Conservation (phyloP, 768 basidiomycete species). For the Pleurotus citrinopileatus region DNA sequence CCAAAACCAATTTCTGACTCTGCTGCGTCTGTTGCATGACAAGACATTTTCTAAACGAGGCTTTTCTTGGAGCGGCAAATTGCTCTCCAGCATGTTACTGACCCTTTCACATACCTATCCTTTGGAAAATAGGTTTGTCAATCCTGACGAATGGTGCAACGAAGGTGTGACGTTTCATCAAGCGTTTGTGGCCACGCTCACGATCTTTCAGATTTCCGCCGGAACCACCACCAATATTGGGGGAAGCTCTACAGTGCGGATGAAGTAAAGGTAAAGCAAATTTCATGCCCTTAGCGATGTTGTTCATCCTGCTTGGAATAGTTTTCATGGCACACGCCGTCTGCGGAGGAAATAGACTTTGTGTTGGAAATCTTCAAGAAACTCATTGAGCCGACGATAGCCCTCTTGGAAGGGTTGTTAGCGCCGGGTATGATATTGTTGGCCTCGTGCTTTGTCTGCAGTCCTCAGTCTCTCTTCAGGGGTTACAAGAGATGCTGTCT, state of each 20-base stretch:
- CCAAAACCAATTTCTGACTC: conserved; percentile 54
- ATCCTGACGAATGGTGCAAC: conserved; percentile 72
- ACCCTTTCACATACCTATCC: conserved; percentile 82
- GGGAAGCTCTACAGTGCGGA: conserved; percentile 71
- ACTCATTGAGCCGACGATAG: conserved; percentile 62
- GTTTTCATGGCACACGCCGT: conserved; percentile 80
- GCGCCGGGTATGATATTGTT: conserved; percentile 36
- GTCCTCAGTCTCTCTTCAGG: conserved; percentile 24
- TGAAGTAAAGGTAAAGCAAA: conserved; percentile 58
- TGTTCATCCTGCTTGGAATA: conserved; percentile 19
- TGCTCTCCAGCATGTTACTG: conserved; percentile 67
- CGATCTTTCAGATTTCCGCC: conserved; percentile 52
- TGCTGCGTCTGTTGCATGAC: conserved; percentile 63
- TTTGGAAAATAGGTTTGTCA: conserved; percentile 77
- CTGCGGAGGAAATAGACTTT: conserved; percentile 69
- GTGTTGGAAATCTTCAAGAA: conserved; percentile 66
- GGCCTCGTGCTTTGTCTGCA: not conserved
- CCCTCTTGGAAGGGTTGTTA: conserved; percentile 53
- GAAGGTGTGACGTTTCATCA: conserved; percentile 44
- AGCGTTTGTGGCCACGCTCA: not conserved
- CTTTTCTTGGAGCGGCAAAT: conserved; percentile 77
- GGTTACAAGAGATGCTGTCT: conserved; percentile 51
- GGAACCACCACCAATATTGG: conserved; percentile 73
- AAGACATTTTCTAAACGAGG: conserved; percentile 79
- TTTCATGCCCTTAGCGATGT: not conserved